phyloP scores from a whole-genome alignment of 306 rosid species.

The Delonix regia region DNA sequence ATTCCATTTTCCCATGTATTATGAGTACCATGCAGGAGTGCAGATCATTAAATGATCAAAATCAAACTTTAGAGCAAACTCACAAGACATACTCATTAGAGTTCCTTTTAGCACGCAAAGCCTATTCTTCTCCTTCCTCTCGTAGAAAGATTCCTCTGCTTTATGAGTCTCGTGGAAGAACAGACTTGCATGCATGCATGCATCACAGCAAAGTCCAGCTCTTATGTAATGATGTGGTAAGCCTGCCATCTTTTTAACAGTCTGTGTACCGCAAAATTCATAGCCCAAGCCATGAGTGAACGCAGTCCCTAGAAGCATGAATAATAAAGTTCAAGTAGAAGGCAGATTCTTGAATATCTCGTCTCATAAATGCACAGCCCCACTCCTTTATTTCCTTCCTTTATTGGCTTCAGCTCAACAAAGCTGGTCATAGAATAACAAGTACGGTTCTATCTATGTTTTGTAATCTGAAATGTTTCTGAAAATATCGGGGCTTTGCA shows the following conservation, averaged over 20 bases:
- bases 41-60: not conserved
- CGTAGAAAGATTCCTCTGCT: slow-evolving; percentile 27
- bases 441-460: too few relatives aligned
- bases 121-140: not conserved
- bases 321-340: not conserved
- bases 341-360: slow-evolving; percentile 24
- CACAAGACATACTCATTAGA: not conserved
- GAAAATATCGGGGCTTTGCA: too few relatives aligned
- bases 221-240: slow-evolving; percentile 26
- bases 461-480: too few relatives aligned
- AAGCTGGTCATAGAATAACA: not conserved
- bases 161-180: slow-evolving; percentile 49
- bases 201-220: slow-evolving; percentile 13
- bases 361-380: slow-evolving; percentile 35
- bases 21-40: not conserved
- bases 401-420: slow-evolving; percentile 20
- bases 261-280: not conserved
- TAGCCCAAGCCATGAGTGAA: slow-evolving; percentile 2
- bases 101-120: not conserved
- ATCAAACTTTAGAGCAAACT: not conserved
- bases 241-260: slow-evolving; percentile 17
- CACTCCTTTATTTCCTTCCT: slow-evolving; percentile 22
- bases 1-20: not conserved
- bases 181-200: not conserved
- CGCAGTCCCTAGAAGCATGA: not conserved